Evolutionary conservation across 495 filamentous ascomycete genomes (phyloP).

Genomic region (Xylaria venustula): DNA sequence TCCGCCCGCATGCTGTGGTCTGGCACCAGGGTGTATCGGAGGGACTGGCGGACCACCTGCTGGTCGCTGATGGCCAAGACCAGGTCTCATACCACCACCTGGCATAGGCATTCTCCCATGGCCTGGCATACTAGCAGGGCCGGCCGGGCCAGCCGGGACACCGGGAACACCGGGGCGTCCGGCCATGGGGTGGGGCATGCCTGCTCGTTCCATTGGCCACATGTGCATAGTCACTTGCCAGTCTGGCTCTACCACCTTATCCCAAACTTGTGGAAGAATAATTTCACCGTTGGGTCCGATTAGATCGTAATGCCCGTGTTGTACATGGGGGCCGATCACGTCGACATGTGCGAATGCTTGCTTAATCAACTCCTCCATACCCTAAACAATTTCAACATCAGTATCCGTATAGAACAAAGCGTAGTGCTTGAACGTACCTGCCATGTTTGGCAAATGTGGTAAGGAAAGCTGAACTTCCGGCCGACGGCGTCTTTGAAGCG

Average conservation of each 20-base stretch:
- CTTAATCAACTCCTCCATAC: slow-evolving; percentile 83
- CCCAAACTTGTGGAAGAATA: slow-evolving; percentile 84
- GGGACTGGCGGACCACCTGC: slow-evolving; percentile 7
- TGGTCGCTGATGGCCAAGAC: neutral
- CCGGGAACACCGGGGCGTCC: neutral
- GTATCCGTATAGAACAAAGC: slow-evolving; percentile 2
- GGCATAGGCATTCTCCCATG: slow-evolving; percentile 3
- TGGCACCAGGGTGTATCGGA: slow-evolving; percentile 1
- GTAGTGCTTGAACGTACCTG: slow-evolving; percentile 51
- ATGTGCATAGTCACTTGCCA: slow-evolving; percentile 94
- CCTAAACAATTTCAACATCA: slow-evolving; percentile 43
- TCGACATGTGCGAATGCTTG: slow-evolving; percentile 87
- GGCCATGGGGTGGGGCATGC: slow-evolving; percentile 12
- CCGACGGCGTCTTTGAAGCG: slow-evolving; percentile 87
- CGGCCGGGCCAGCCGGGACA: neutral
- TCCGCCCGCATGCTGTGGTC: neutral
- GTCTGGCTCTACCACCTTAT: slow-evolving; percentile 79
- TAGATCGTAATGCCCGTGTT: slow-evolving; percentile 81
- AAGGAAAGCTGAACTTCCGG: slow-evolving; percentile 84
- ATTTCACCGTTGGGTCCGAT: slow-evolving; percentile 83
- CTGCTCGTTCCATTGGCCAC: slow-evolving; percentile 73
- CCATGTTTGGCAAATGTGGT: slow-evolving; percentile 77
- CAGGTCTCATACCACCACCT: slow-evolving; percentile 5
- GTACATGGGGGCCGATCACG: slow-evolving; percentile 76
- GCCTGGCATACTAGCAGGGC: slow-evolving; percentile 15